Evolutionary conservation across 352 stramenopile species (phyloP), one percentile per base, ranked within the genome.

Genomic region (Globisporangium cylindrosporum): DNA sequence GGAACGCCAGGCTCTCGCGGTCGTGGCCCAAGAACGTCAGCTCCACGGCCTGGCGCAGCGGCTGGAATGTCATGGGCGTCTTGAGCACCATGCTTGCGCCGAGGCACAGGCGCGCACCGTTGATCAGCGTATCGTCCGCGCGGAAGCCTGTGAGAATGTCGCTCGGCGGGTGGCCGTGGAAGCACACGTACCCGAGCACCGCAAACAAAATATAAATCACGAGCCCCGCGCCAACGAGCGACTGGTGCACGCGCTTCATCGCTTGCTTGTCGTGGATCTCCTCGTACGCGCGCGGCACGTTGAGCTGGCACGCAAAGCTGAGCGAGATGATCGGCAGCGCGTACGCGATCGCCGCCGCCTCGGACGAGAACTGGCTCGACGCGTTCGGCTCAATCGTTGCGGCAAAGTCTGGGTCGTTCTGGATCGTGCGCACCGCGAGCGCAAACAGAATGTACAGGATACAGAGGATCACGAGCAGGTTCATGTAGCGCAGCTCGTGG

Each of bases 31-130:
- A 67, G 68, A 80, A 91, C 51, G 78, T 81, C 63, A 93, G 79
- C 73, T 93, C 83, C 34, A 92, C 75, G 34, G 87, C 80, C 57
- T 93, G 85, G 57, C 84, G 85, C 67, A 95, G 69, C 55, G 87
- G 87, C 72, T 95, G 87, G 80, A 93, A 95, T 5, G 82, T 92
- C 83, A 95, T 92, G 4, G 87, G 87, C 36, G 85, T 92, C 79
- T 93, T 93, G 65, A 91, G 74, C 46, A 95, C 70, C 85, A 92
- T 92, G 54, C 81, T 91, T 20, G 81, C 63, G 9, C 85, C 87
- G 20, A 95, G 76, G 20, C 83, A 89, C 12, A 95, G 67, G 6
- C 85, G 84, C 32, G 86, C 87, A 46, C 80, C 86, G 64, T 95
- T 95, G 68, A 95, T 92, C 43, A 91, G 77, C 64, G 67, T 78